These are phyloP conservation scores for Prunus davidiana DNA, from an alignment of 306 rosid genomes.

Conservation along the genomic window DNA sequence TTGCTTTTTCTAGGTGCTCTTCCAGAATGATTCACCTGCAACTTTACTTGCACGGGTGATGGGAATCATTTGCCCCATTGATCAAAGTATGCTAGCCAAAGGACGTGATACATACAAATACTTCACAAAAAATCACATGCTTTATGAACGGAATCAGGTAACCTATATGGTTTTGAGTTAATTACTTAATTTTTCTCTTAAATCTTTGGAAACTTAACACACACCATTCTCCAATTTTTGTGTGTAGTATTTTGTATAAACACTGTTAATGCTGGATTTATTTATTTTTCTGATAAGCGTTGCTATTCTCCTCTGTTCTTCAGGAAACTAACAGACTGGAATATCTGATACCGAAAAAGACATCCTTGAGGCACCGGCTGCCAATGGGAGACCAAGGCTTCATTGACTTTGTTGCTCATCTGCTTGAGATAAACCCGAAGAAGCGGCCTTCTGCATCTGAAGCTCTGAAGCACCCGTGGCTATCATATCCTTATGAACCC, in stretches of 20 bases:
- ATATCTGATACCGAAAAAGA: constrained; percentile 90
- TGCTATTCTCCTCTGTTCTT: constrained; percentile 9
- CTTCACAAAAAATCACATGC: constrained; percentile 97
- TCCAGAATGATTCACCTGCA: constrained; percentile 97
- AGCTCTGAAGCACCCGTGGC: constrained; percentile 97
- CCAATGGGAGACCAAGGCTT: constrained; percentile 99
- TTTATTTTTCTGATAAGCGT: neutral
- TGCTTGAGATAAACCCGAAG: constrained; percentile 89
- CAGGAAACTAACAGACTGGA: constrained; percentile 95
- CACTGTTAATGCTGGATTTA: neutral
- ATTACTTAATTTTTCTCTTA: neutral
- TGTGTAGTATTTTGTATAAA: neutral
- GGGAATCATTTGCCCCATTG: constrained; percentile 81
- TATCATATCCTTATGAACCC: constrained; percentile 95
- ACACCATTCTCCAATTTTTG: constrained; percentile 9
- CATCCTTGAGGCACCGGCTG: constrained; percentile 90
- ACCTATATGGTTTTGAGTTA: constrained; percentile 21
- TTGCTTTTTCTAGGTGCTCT: constrained; percentile 65
- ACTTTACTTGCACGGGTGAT: constrained; percentile 91
- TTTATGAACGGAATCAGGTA: constrained; percentile 96
- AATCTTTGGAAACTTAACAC: neutral
- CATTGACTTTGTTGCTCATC: constrained; percentile 77
- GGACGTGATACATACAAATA: constrained; percentile 90
- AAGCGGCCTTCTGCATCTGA: constrained; percentile 95
- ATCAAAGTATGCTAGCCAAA: constrained; percentile 87